phyloP scores from a whole-genome alignment of 2,329 filamentous ascomycete genomes.

The Trichocomaceae sp. region DNA sequence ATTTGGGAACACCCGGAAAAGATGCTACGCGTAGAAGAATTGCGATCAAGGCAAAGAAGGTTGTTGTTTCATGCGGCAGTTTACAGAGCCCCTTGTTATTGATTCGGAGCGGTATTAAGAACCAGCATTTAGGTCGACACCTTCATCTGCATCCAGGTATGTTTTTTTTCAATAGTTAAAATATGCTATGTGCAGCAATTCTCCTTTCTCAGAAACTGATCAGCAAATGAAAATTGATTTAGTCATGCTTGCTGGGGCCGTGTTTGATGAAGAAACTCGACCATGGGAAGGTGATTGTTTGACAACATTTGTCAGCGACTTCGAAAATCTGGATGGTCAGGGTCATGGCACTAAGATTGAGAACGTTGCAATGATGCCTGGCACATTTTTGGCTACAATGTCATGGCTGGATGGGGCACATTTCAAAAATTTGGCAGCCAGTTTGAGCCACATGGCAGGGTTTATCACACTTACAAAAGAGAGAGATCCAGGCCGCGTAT shows the following conservation, averaged over 20 bases:
- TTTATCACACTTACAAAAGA: constrained; percentile 73
- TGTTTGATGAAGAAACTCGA: constrained; percentile 64
- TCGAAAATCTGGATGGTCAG: constrained; percentile 71
- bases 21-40: constrained; percentile 54
- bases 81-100: constrained; percentile 72
- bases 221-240: background rate
- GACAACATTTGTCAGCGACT: constrained; percentile 67
- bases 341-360: constrained; percentile 83
- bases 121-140: constrained; percentile 73
- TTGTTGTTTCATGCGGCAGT: constrained; percentile 70
- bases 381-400: constrained; percentile 54
- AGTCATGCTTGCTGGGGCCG: constrained; percentile 43
- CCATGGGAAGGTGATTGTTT: constrained; percentile 74
- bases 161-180: constrained; percentile 23
- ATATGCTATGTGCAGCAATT: constrained; percentile 2
- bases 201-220: background rate
- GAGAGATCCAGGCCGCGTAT: constrained; percentile 66
- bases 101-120: constrained; percentile 70
- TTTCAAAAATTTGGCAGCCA: constrained; percentile 64
- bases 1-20: constrained; percentile 51
- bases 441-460: constrained; percentile 61
- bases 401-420: constrained; percentile 63
- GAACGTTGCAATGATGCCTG: constrained; percentile 66
- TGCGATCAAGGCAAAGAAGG: constrained; percentile 68
- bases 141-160: constrained; percentile 73